Evolutionary conservation across 306 rosid genomes (phyloP).

Genomic region (Citrullus mucosospermus): DNA sequence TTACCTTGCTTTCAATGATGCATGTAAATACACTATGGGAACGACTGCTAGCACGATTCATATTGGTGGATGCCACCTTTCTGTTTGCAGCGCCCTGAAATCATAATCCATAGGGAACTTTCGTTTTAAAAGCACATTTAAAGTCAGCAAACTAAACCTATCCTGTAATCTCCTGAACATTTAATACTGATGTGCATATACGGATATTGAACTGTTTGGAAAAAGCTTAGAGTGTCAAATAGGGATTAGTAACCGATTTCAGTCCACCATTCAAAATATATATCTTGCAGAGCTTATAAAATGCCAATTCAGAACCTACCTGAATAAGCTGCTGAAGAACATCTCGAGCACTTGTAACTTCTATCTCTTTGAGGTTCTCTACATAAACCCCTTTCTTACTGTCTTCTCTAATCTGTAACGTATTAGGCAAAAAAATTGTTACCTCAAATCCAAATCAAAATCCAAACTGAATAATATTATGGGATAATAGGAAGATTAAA

Average conservation of each 20-base stretch:
- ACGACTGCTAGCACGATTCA: slow-evolving; percentile 96
- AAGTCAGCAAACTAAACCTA: background rate
- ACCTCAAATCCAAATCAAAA: background rate
- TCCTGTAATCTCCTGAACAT: background rate
- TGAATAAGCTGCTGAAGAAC: slow-evolving; percentile 83
- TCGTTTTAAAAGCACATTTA: background rate
- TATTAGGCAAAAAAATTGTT: background rate
- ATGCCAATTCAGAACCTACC: slow-evolving; percentile 22
- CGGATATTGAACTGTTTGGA: background rate
- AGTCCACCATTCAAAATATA: background rate
- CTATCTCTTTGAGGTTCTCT: slow-evolving; percentile 86
- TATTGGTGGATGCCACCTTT: slow-evolving; percentile 96
- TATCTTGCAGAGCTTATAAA: background rate
- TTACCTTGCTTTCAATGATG: slow-evolving; percentile 85
- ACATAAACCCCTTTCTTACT: slow-evolving; percentile 87
- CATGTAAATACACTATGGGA: slow-evolving; percentile 98
- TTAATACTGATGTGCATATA: background rate
- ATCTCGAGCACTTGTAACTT: slow-evolving; percentile 83
- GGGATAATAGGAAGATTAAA: background rate
- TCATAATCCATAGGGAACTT: background rate
- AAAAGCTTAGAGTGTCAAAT: background rate
- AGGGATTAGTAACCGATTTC: background rate
- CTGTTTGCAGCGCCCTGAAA: slow-evolving; percentile 85
- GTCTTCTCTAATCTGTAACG: slow-evolving; percentile 80
- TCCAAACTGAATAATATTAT: background rate